phyloP scores from a whole-genome alignment of 169 alveolate species.

The Plasmodium malariae region DNA sequence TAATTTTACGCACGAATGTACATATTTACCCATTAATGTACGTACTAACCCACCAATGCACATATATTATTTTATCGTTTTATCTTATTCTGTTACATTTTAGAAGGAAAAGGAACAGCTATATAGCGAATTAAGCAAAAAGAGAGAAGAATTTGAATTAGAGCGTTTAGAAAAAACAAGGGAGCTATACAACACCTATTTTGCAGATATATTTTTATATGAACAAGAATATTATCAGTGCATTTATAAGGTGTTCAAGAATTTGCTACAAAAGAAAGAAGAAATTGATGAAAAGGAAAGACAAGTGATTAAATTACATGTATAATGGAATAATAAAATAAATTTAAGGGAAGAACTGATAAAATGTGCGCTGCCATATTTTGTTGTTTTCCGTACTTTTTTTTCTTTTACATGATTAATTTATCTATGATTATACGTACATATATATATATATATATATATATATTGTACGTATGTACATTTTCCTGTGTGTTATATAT shows the following conservation, averaged over 20 bases:
- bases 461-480: not conserved
- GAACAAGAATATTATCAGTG: conserved; percentile 75
- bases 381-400: no score
- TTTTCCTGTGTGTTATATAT: no score
- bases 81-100: not conserved
- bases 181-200: conserved; percentile 62
- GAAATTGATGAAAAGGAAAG: conserved; percentile 72
- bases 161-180: conserved; percentile 38
- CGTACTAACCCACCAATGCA: no score
- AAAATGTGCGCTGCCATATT: no score
- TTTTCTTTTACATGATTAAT: no score
- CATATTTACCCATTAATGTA: no score
- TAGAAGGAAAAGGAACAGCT: conserved; percentile 75
- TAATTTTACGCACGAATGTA: not conserved
- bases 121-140: conserved; percentile 23
- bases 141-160: conserved; percentile 33
- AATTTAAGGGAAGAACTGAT: not conserved
- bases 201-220: conserved; percentile 70
- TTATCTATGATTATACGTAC: no score
- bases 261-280: conserved; percentile 46
- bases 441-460: not conserved
- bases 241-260: conserved; percentile 68
- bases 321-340: not conserved
- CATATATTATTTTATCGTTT: not conserved
- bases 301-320: conserved; percentile 40